Evolutionary conservation across 139 green algal genomes (phyloP).

Genomic region (Chlorella sp.): DNA sequence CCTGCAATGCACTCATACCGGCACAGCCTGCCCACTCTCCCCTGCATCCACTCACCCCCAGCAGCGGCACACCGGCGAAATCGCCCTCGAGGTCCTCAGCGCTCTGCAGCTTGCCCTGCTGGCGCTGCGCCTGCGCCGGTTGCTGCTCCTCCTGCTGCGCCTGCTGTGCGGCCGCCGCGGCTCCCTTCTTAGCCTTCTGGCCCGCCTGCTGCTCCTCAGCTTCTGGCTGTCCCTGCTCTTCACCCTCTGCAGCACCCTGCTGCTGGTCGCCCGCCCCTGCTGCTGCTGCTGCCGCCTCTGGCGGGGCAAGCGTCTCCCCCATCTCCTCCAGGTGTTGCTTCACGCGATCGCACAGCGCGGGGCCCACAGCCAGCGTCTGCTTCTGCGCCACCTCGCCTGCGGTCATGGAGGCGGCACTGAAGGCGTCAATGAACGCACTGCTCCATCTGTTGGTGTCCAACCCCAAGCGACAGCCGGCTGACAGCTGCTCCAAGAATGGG

Average conservation of each 20-base stretch:
- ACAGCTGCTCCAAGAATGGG: no score
- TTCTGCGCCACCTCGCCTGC: conserved; percentile 56
- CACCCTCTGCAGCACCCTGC: background rate
- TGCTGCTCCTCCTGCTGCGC: background rate
- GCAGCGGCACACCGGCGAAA: conserved; percentile 10
- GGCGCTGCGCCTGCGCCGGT: background rate
- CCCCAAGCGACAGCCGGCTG: no score
- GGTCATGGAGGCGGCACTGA: no score
- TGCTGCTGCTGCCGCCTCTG: background rate
- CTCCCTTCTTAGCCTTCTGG: background rate
- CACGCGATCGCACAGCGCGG: background rate
- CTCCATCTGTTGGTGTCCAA: no score
- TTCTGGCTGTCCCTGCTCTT: background rate
- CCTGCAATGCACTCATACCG: no score
- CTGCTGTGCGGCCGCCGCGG: background rate
- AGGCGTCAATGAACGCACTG: no score
- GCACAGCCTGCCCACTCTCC: no score
- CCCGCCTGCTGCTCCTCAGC: background rate
- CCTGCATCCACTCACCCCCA: background rate
- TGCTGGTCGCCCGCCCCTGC: background rate
- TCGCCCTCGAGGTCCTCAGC: conserved; percentile 19
- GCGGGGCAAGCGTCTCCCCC: background rate
- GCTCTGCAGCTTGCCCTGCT: background rate
- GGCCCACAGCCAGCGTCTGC: conserved; percentile 13
- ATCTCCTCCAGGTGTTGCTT: background rate